Base-by-base conservation (phyloP, 805 yeast genomes). In the Yamadazyma nakazawae region DNA sequence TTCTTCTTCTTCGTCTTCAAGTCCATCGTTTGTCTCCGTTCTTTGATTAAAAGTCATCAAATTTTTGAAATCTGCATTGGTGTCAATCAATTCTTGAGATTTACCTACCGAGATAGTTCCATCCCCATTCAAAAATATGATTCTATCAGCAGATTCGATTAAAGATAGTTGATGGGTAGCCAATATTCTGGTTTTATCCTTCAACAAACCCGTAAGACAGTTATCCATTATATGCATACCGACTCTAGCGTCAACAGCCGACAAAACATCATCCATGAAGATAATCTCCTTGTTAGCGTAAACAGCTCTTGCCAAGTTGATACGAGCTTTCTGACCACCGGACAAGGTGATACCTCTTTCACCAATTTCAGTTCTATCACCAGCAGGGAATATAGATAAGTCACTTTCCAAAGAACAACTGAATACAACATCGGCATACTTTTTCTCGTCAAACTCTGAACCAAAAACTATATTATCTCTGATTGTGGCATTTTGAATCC, bases 401-500 rank as follows among this genome's bases (percentile, higher is more conserved):
- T 64, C 68, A 34, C 57, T 54, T 47, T 61, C 62, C 40, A 64
- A 55, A 10, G 64, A 56, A 48, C 68, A 64, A 2, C 61, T 51
- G 49, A 58, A 57, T 11, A 65, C 47, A 5, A 63, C 66, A 10
- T 54, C 49, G 8, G 55, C 52, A 47, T 66, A 66, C 18, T 43
- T 46, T 25, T 55, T 44, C 43, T 55, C 59, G 34, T 63, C 62
- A 24, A 37, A 62, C 21, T 47, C 53, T 13, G 40, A n/a, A 8
- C 69, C 70, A 49, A 66, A 66, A 5, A 58, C 16, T 28, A 65
- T 64, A 44, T 66, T 66, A 12, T 63, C 64, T 45, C 55, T 57
- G 13, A 66, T 60, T 6, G 70, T 64, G 5, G 63, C 56, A 52
- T 66, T 66, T 48, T 65, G 70, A 34, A 64, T 61, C 71, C 71